A percentile compares a stretch with the other conserved stretches of the same genome.
These are phyloP conservation scores for Mycena galericulata DNA, from an alignment of 768 basidiomycete species.

Conservation along the genomic window DNA sequence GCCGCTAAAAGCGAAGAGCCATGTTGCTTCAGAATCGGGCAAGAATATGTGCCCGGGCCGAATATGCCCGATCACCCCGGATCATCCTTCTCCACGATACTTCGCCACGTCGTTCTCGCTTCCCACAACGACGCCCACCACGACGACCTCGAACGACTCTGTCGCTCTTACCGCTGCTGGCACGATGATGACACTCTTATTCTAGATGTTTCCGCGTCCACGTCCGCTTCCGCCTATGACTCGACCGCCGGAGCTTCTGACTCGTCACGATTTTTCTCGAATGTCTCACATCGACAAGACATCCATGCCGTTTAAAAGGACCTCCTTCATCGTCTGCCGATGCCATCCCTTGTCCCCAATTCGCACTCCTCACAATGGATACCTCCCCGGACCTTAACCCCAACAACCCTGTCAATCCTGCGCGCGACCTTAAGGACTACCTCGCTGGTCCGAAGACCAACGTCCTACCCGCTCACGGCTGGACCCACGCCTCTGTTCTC, in stretches of 20 bases:
- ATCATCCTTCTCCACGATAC: no score
- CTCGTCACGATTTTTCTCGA: slow-evolving; percentile 1
- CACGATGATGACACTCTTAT: no score
- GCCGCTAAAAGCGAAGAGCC: background rate
- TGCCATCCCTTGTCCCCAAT: background rate
- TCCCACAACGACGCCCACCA: no score
- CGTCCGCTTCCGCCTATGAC: background rate
- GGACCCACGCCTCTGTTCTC: background rate
- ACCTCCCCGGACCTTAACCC: background rate
- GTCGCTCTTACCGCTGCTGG: no score
- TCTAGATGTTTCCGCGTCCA: no score
- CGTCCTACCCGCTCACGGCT: slow-evolving; percentile 9
- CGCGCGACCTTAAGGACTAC: background rate
- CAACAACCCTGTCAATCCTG: background rate
- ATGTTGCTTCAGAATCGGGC: no score
- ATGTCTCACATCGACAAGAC: slow-evolving; percentile 2
- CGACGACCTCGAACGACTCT: no score
- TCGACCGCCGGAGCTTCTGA: no score
- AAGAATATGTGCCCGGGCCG: no score
- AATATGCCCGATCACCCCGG: no score
- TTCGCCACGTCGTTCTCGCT: no score
- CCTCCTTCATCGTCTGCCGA: no score
- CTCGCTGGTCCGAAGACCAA: slow-evolving; percentile 4
- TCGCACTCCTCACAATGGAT: background rate
- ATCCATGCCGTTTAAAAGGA: background rate